These are phyloP conservation scores for Alternaria brassicae DNA, from an alignment of 2,329 filamentous ascomycete genomes.

Conservation along the genomic window DNA sequence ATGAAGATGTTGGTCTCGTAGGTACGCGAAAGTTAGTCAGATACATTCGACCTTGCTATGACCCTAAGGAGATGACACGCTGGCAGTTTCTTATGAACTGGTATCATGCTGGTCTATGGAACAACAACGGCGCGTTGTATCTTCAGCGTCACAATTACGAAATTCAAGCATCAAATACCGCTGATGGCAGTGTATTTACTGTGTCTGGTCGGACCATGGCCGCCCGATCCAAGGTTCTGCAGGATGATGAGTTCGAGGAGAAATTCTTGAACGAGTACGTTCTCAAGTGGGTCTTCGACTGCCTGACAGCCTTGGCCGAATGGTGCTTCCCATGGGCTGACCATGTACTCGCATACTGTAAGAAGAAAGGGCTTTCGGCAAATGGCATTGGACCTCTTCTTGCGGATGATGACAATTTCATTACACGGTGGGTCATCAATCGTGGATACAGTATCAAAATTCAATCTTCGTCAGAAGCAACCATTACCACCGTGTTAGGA, in stretches of 20 bases:
- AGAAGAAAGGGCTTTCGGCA: background rate
- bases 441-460: conserved; percentile 59
- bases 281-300: background rate
- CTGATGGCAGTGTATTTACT: conserved; percentile 45
- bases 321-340: background rate
- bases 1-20: conserved; percentile 28
- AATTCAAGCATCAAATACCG: conserved; percentile 36
- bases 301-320: background rate
- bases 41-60: background rate
- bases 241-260: conserved; percentile 25
- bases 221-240: conserved; percentile 34
- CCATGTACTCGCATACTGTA: background rate
- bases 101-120: conserved; percentile 31
- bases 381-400: conserved; percentile 29
- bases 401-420: conserved; percentile 53
- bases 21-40: conserved; percentile 37
- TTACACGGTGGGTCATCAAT: conserved; percentile 60
- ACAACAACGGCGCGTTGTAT: conserved; percentile 33
- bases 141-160: conserved; percentile 48
- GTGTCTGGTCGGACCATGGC: conserved; percentile 42
- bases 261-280: conserved; percentile 31
- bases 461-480: conserved; percentile 58
- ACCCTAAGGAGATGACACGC: background rate
- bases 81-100: conserved; percentile 6
- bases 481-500: conserved; percentile 58